Evolutionary conservation across 352 stramenopile genomes (phyloP).

Genomic region (Globisporangium echinulatum): DNA sequence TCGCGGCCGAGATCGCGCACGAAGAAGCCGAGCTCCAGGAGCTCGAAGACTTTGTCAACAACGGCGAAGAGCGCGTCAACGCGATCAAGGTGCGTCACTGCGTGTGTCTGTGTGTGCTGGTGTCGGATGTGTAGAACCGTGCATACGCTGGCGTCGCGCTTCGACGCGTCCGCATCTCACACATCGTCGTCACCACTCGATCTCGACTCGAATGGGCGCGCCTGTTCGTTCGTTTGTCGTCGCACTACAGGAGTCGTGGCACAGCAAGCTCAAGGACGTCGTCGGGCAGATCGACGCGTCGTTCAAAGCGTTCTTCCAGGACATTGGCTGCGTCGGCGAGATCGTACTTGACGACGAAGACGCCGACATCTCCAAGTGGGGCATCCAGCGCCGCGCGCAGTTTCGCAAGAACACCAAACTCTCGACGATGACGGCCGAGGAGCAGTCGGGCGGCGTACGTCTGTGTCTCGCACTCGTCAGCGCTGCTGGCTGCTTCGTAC

Average conservation of each 20-base stretch:
- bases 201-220: no score
- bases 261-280: constrained; percentile 59
- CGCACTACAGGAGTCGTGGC: constrained; percentile 48
- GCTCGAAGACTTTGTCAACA: constrained; percentile 55
- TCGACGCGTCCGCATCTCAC: no score
- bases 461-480: not conserved
- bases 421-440: constrained; percentile 79
- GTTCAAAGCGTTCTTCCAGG: constrained; percentile 80
- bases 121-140: no score
- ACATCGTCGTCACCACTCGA: no score
- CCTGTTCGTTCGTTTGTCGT: not conserved
- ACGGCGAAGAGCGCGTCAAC: constrained; percentile 61
- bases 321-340: constrained; percentile 84
- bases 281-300: constrained; percentile 73
- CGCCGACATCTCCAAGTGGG: constrained; percentile 82
- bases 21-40: constrained; percentile 56
- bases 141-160: no score
- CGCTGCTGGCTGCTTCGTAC: not conserved
- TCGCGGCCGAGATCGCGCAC: constrained; percentile 52
- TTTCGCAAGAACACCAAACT: constrained; percentile 84
- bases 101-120: not conserved
- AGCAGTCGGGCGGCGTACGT: constrained; percentile 81
- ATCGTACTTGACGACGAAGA: constrained; percentile 75
- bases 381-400: constrained; percentile 77
- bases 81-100: constrained; percentile 46